A percentile compares a stretch with the other conserved stretches of the same genome.
These are phyloP conservation scores for Cercospora citrullina DNA, from an alignment of 2,329 filamentous ascomycete genomes.

Conservation along the genomic window DNA sequence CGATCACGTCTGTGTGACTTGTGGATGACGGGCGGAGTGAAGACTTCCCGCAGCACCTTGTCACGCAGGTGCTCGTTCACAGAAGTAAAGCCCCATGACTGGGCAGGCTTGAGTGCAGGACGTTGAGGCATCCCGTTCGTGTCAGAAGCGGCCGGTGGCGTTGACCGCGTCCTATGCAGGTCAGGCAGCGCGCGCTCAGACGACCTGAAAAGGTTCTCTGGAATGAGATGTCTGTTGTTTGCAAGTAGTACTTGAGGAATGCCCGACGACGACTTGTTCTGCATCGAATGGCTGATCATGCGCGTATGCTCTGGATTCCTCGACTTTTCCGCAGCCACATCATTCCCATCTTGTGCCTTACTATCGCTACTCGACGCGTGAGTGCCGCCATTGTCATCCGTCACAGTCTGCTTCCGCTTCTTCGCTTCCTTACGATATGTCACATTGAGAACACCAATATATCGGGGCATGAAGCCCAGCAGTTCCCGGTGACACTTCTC, in stretches of 20 bases:
- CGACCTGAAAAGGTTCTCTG: conserved; percentile 71
- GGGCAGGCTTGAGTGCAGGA: conserved; percentile 51
- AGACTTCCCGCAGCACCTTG: conserved; percentile 90
- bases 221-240: conserved; percentile 91
- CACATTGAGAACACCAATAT: conserved; percentile 95
- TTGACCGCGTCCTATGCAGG: conserved; percentile 32
- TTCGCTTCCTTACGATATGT: conserved; percentile 82
- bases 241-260: conserved; percentile 90
- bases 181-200: conserved; percentile 47
- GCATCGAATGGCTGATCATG: conserved; percentile 73
- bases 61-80: conserved; percentile 86
- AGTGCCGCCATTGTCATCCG: conserved; percentile 37
- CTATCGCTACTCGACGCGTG: conserved; percentile 19
- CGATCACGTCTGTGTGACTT: conserved; percentile 72
- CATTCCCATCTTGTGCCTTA: conserved; percentile 13
- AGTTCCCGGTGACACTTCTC: conserved; percentile 88
- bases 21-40: conserved; percentile 78
- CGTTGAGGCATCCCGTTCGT: conserved; percentile 29
- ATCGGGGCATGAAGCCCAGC: conserved; percentile 87
- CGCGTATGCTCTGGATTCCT: conserved; percentile 39
- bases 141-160: conserved; percentile 25
- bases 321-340: conserved; percentile 32
- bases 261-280: conserved; percentile 53
- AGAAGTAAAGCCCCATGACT: conserved; percentile 83
- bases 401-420: conserved; percentile 45